phyloP scores from a whole-genome alignment of 2,329 filamentous ascomycete genomes.

The Nothophaeocryptopus gaeumannii region DNA sequence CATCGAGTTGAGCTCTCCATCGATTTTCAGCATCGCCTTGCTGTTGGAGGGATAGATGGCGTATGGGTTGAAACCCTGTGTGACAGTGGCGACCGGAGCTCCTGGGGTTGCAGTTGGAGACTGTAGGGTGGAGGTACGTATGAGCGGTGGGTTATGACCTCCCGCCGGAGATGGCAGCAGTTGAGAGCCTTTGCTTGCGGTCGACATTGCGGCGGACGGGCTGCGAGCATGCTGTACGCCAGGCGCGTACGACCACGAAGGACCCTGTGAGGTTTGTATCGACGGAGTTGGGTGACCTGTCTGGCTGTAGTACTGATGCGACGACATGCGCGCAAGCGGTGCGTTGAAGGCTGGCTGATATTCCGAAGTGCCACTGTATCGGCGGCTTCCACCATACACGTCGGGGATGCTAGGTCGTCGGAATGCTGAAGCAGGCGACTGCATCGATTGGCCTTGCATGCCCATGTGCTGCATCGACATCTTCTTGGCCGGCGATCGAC shows the following conservation, averaged over 20 bases:
- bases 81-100: conserved; percentile 26
- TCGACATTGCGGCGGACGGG: conserved; percentile 29
- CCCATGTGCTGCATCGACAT: conserved; percentile 38
- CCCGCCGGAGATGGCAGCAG: conserved; percentile 46
- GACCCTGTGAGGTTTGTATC: conserved; percentile 35
- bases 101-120: conserved; percentile 46
- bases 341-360: conserved; percentile 30
- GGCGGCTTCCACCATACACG: conserved; percentile 33
- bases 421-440: conserved; percentile 39
- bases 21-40: conserved; percentile 81
- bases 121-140: conserved; percentile 66
- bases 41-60: conserved; percentile 66
- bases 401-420: conserved; percentile 37
- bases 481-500: conserved; percentile 47
- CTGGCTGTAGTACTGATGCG: conserved; percentile 29
- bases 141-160: conserved; percentile 57
- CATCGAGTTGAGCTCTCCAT: conserved; percentile 83
- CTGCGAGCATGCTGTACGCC: conserved; percentile 26
- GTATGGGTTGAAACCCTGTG: conserved; percentile 68
- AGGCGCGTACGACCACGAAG: conserved; percentile 34
- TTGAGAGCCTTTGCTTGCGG: conserved; percentile 27
- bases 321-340: conserved; percentile 24
- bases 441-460: conserved; percentile 30
- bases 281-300: conserved; percentile 26
- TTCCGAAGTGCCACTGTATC: conserved; percentile 36